These are phyloP conservation scores for Sugiyamaella grinbergsii DNA, from an alignment of 1,139 yeast genomes.

Conservation along the genomic window DNA sequence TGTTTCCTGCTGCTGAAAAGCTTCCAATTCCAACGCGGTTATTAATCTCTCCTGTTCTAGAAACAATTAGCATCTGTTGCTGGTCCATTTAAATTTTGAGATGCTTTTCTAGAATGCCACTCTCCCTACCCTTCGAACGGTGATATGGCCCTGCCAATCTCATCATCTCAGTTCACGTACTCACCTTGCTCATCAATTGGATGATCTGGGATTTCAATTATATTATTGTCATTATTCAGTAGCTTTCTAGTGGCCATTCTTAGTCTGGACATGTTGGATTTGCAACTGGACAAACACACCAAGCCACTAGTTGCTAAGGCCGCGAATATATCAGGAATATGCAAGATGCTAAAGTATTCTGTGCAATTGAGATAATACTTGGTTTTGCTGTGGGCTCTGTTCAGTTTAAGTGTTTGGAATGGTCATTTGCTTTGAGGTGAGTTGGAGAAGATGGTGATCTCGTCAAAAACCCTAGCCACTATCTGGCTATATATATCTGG, in stretches of 20 bases:
- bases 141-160: neutral
- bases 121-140: neutral
- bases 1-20: conserved; percentile 31
- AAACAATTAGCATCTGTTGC: conserved; percentile 4
- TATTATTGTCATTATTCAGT: conserved; percentile 21
- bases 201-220: conserved; percentile 26
- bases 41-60: conserved; percentile 40
- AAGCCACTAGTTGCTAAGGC: neutral
- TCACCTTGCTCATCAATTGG: conserved; percentile 34
- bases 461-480: neutral
- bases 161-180: conserved; percentile 1
- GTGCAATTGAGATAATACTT: too few species aligned
- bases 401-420: too few species aligned
- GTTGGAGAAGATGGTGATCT: too few species aligned
- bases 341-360: neutral
- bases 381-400: too few species aligned
- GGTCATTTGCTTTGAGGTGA: too few species aligned
- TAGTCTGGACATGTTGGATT: conserved; percentile 31
- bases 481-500: too few species aligned
- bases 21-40: conserved; percentile 33
- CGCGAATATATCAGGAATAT: neutral
- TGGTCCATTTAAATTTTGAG: too few species aligned
- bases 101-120: too few species aligned
- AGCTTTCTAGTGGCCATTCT: conserved; percentile 33
- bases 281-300: too few species aligned